A percentile compares a stretch with the other conserved stretches of the same genome.
phyloP scores from a whole-genome alignment of 805 yeast species.

The Hemisphaericaspora nanyangensis region DNA sequence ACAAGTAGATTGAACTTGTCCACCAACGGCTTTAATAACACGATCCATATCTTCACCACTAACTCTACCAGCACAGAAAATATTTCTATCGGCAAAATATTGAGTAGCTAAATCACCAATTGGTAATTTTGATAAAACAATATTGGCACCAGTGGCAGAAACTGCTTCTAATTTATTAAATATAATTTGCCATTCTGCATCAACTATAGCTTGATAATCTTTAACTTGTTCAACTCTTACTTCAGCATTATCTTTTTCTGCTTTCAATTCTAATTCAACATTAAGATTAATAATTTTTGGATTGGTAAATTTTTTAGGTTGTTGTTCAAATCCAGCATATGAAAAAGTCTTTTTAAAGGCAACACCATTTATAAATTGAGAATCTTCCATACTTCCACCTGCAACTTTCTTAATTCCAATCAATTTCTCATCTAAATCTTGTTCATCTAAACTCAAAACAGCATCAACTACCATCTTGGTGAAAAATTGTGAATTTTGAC shows the following conservation, averaged over 20 bases:
- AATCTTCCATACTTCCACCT: conserved; percentile 96
- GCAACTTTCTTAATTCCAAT: conserved; percentile 94
- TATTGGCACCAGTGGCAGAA: conserved; percentile 81
- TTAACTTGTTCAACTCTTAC: conserved; percentile 91
- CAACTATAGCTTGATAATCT: conserved; percentile 94
- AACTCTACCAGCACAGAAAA: conserved; percentile 97
- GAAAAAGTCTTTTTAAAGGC: conserved; percentile 97
- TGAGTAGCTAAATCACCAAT: conserved; percentile 99
- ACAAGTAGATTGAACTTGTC: conserved; percentile 72
- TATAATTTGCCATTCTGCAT: conserved; percentile 98
- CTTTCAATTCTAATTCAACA: conserved; percentile 93
- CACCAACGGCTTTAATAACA: conserved; percentile 92
- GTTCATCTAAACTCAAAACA: conserved; percentile 78
- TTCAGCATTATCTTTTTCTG: conserved; percentile 98
- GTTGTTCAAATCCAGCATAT: conserved; percentile 98
- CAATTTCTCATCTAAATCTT: conserved; percentile 80
- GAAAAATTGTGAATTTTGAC: conserved; percentile 83
- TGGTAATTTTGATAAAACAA: conserved; percentile 90
- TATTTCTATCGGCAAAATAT: conserved; percentile 91
- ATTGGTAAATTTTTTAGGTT: conserved; percentile 77
- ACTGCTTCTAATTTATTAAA: conserved; percentile 81
- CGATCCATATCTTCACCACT: conserved; percentile 86
- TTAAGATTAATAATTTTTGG: conserved; percentile 84
- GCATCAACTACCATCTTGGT: conserved; percentile 97
- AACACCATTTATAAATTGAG: conserved; percentile 85